Base-by-base conservation (phyloP, 768 basidiomycete species). In the Kwoniella shandongensis region DNA sequence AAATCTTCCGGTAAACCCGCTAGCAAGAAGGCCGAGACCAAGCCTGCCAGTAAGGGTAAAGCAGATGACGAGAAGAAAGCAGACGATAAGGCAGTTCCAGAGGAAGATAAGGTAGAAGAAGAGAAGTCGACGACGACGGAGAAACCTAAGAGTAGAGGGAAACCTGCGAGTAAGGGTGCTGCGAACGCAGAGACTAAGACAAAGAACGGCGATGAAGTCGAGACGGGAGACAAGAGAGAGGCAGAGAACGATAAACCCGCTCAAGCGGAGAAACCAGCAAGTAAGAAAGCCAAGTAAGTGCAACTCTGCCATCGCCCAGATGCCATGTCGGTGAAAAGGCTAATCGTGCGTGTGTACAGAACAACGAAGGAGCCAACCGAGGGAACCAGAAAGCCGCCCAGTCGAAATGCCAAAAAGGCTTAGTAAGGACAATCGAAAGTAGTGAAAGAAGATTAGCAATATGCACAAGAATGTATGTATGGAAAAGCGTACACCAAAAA, bases 271-370 rank as follows among this genome's bases (percentile, higher is more conserved):
- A 70, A 70, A 41, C 68, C 68, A 3, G 55, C 66, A 30, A 59
- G 51, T 22, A 73, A 73, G 59, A 73, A 73, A 45, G 63, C 69
- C 32, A 73, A 73, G 72, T 73, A 40, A 62, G 71, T 62, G 17
- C 8, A 5, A 13, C 23, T 51, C 17, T 38, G 32, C 26, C 18
- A 36, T 20, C 30, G 25, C 32, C 4, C 4, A 15, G 32, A 22
- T n/a, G 44, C 30, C 32, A 32, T 32, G 7, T 32, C 13, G 6
- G 32, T 6, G 6, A 32, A 32, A 32, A 6, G 32, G 13, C 13
- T 32, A 13, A 6, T 32, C 7, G 13, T 32, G 32, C n/a, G n/a
- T 32, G 32, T 13, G 7, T 6, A 10, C 32, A 70, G 68, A 50
- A 59, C 59, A 6, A 49, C 49, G 20, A 72, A 72, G 39, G 62